These are phyloP conservation scores for Lactarius indigo DNA, from an alignment of 768 basidiomycete genomes.

Conservation along the genomic window DNA sequence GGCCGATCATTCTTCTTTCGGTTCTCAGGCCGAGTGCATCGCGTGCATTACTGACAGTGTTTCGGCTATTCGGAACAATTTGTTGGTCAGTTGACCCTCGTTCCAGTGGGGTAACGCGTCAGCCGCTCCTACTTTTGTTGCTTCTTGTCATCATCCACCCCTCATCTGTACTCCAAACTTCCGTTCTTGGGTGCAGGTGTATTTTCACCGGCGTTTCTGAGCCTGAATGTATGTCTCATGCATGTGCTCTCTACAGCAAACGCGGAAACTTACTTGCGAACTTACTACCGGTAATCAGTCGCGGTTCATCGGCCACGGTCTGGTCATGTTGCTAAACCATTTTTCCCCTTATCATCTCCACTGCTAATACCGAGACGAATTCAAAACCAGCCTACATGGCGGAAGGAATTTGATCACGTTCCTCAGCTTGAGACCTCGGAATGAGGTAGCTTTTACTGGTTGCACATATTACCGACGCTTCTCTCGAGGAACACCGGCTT, in stretches of 20 bases:
- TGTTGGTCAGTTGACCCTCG: neutral
- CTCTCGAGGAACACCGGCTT: neutral
- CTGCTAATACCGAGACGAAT: neutral
- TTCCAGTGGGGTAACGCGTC: neutral
- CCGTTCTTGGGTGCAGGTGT: neutral
- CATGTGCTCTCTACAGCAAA: too few relatives aligned
- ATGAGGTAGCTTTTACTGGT: neutral
- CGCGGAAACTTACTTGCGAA: neutral
- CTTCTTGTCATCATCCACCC: neutral
- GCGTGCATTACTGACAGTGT: too few relatives aligned
- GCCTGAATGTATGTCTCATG: too few relatives aligned
- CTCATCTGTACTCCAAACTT: neutral
- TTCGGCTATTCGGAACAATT: too few relatives aligned
- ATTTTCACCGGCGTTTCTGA: neutral
- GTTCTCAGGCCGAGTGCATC: too few relatives aligned
- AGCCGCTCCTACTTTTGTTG: neutral
- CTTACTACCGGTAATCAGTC: neutral
- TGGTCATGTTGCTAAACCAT: neutral
- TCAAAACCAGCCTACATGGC: neutral
- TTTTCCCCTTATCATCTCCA: neutral
- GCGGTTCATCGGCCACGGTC: neutral
- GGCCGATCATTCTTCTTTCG: neutral
- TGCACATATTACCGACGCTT: neutral
- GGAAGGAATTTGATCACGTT: neutral
- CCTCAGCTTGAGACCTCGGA: neutral